These are phyloP conservation scores for Talaromyces wortmannii DNA, from an alignment of 495 filamentous ascomycete genomes.

Conservation along the genomic window DNA sequence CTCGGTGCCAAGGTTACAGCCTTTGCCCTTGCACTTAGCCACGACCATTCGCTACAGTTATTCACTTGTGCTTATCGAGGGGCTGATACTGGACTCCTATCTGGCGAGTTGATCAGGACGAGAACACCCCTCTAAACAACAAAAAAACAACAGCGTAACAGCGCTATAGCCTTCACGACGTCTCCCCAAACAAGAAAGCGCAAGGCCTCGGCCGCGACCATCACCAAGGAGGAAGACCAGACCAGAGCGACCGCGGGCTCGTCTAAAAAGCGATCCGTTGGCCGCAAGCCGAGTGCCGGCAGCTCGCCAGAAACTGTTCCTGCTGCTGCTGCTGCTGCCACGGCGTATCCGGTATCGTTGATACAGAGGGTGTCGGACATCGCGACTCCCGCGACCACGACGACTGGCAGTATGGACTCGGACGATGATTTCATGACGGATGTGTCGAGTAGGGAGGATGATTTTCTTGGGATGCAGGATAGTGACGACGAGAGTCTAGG, in stretches of 20 bases:
- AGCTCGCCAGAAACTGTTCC: too few species aligned
- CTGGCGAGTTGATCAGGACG: too few species aligned
- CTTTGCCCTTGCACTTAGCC: too few species aligned
- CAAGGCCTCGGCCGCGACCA: slow-evolving; percentile 75
- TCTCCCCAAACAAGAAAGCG: slow-evolving; percentile 73
- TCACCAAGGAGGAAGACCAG: slow-evolving; percentile 42
- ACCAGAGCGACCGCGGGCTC: neutral
- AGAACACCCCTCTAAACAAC: too few species aligned
- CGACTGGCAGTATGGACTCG: slow-evolving; percentile 70
- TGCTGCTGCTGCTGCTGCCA: too few species aligned
- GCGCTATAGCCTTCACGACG: slow-evolving; percentile 45
- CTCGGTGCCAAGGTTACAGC: too few species aligned
- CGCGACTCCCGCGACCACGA: slow-evolving; percentile 37
- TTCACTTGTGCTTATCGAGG: too few species aligned
- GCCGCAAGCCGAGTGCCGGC: too few species aligned
- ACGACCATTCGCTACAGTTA: too few species aligned
- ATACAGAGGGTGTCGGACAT: slow-evolving; percentile 15
- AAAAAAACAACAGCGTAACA: neutral
- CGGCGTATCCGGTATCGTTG: slow-evolving; percentile 4
- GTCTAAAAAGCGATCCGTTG: too few species aligned
- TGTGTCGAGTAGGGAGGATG: slow-evolving; percentile 70
- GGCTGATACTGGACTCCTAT: too few species aligned
- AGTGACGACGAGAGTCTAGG: slow-evolving; percentile 75
- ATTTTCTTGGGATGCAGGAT: slow-evolving; percentile 57
- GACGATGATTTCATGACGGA: slow-evolving; percentile 94